Evolutionary conservation across 2,329 filamentous ascomycete species (phyloP).

Genomic region (Botryotinia narcissicola): DNA sequence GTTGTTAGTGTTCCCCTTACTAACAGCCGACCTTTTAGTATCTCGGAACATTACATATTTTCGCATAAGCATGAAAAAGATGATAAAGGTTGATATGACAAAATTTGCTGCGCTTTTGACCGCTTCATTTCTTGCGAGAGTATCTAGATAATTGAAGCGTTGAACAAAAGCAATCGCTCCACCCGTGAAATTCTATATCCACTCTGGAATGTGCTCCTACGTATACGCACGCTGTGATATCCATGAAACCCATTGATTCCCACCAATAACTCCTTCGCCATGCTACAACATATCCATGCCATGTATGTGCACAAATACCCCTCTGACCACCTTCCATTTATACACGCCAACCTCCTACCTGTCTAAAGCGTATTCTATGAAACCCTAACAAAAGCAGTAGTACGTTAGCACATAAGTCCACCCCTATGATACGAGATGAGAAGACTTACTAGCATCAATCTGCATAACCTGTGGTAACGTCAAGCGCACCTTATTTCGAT

Average conservation of each 20-base stretch:
- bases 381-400: slow-evolving; percentile 37
- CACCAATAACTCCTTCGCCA: slow-evolving; percentile 27
- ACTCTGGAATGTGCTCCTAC: slow-evolving; percentile 4
- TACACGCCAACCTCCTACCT: background rate
- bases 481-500: slow-evolving; percentile 89
- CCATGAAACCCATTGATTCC: slow-evolving; percentile 13
- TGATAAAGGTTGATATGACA: background rate
- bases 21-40: slow-evolving; percentile 38
- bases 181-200: background rate
- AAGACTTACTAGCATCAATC: slow-evolving; percentile 90
- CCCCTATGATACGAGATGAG: background rate
- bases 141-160: background rate
- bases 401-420: slow-evolving; percentile 3
- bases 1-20: background rate
- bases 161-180: background rate
- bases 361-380: slow-evolving; percentile 28
- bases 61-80: slow-evolving; percentile 42
- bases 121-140: background rate
- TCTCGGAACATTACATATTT: slow-evolving; percentile 52
- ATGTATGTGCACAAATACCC: background rate
- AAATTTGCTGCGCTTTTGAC: background rate
- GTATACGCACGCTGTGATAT: slow-evolving; percentile 3
- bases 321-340: background rate
- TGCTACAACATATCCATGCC: slow-evolving; percentile 20
- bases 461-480: slow-evolving; percentile 84